These are phyloP conservation scores for Pseudogymnoascus sp. DNA, from an alignment of 2,329 filamentous ascomycete genomes.

Conservation along the genomic window DNA sequence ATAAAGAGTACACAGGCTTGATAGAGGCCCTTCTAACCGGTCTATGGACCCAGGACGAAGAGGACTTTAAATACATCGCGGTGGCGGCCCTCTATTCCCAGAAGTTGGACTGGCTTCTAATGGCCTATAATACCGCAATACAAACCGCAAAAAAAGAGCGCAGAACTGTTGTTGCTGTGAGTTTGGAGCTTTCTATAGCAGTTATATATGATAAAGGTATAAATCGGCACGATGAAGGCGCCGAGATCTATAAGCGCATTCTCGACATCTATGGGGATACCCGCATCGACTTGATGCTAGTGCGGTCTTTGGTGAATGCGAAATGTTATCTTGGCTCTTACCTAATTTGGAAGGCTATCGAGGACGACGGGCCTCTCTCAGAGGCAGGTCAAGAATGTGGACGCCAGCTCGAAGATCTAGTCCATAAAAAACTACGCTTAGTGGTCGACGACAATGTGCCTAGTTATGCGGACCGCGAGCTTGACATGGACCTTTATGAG, in stretches of 20 bases:
- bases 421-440: background rate
- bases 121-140: background rate
- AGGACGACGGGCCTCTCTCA: background rate
- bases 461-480: background rate
- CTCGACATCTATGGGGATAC: background rate
- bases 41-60: background rate
- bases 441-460: background rate
- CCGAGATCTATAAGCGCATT: background rate
- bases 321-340: background rate
- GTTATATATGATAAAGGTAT: background rate
- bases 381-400: background rate
- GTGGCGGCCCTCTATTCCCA: background rate
- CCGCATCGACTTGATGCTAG: background rate
- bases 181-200: background rate
- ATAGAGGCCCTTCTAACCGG: background rate
- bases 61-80: background rate
- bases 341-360: background rate
- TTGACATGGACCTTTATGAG: background rate
- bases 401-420: background rate
- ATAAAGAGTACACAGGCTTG: background rate
- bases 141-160: background rate
- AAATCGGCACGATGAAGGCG: background rate
- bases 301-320: background rate
- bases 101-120: background rate
- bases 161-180: background rate